These are phyloP conservation scores for Colletotrichum musicola DNA, from an alignment of 2,329 filamentous ascomycete genomes.

Conservation along the genomic window DNA sequence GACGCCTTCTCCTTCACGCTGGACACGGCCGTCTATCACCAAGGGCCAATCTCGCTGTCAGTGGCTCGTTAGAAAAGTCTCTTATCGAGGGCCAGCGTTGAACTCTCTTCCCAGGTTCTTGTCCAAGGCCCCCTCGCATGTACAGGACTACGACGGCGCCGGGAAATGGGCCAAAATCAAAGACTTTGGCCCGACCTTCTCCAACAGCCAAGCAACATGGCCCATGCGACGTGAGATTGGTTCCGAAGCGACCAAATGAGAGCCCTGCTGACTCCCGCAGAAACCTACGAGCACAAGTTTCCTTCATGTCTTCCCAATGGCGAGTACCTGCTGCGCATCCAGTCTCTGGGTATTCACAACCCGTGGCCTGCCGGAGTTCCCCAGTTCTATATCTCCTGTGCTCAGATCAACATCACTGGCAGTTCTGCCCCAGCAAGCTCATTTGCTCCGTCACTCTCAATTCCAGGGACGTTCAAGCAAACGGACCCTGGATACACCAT, in stretches of 20 bases:
- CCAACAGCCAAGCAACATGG: slow-evolving; percentile 47
- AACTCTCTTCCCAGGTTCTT: slow-evolving; percentile 44
- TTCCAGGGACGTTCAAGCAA: no score
- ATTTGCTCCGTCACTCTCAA: slow-evolving; percentile 41
- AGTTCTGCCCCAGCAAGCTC: slow-evolving; percentile 46
- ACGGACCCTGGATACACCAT: no score
- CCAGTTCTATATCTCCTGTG: slow-evolving; percentile 63
- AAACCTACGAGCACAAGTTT: no score
- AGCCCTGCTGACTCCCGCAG: no score
- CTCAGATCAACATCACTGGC: slow-evolving; percentile 59
- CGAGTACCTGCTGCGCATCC: no score
- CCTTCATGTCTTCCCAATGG: no score
- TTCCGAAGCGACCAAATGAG: slow-evolving; percentile 44
- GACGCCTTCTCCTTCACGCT: slow-evolving; percentile 50
- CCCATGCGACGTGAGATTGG: slow-evolving; percentile 48
- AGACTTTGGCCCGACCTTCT: slow-evolving; percentile 52
- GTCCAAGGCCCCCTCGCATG: slow-evolving; percentile 52
- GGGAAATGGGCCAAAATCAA: slow-evolving; percentile 56
- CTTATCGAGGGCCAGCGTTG: no score
- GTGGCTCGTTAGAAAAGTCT: no score
- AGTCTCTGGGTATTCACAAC: slow-evolving; percentile 55
- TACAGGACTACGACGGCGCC: slow-evolving; percentile 51
- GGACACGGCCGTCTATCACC: no score
- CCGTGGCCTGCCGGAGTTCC: slow-evolving; percentile 58
- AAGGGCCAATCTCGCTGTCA: no score